These are phyloP conservation scores for Cyberlindnera euphorbiiphila DNA, from an alignment of 805 yeast genomes.

Conservation along the genomic window DNA sequence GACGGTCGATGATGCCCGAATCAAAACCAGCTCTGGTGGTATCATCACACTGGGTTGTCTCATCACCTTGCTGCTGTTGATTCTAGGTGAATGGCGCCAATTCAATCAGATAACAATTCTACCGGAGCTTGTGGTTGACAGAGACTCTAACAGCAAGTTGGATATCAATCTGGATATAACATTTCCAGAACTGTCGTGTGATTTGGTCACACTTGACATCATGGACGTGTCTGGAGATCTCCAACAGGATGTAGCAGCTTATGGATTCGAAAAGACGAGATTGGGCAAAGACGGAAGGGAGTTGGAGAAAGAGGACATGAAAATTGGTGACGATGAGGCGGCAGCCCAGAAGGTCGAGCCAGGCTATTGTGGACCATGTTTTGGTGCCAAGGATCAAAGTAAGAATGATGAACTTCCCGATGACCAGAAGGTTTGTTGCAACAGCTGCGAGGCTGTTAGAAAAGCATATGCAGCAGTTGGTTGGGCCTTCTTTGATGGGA, in stretches of 20 bases:
- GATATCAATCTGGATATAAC: conserved; percentile 78
- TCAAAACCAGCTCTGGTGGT: conserved; percentile 89
- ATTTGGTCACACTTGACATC: conserved; percentile 71
- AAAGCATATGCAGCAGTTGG: conserved; percentile 69
- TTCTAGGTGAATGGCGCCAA: conserved; percentile 72
- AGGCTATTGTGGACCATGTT: conserved; percentile 84
- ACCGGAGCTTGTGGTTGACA: conserved; percentile 87
- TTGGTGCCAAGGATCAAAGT: conserved; percentile 69
- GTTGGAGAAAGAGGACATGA: conserved; percentile 38
- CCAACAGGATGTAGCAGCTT: conserved; percentile 64
- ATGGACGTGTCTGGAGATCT: conserved; percentile 87
- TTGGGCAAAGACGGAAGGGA: conserved; percentile 50
- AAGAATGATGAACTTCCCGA: conserved; percentile 36
- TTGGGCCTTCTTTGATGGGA: conserved; percentile 93
- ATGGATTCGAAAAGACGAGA: conserved; percentile 71
- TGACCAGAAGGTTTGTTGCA: conserved; percentile 63
- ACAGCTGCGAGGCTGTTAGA: conserved; percentile 77
- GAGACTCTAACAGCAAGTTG: conserved; percentile 69
- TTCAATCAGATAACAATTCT: conserved; percentile 63
- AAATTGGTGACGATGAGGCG: conserved; percentile 36
- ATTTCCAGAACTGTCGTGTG: conserved; percentile 87
- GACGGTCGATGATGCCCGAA: conserved; percentile 89
- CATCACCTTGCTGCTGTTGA: conserved; percentile 54
- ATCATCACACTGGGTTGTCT: conserved; percentile 73
- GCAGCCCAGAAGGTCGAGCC: conserved; percentile 29